These are phyloP conservation scores for Triadica sebifera DNA, from an alignment of 345 rosid species.

Conservation along the genomic window DNA sequence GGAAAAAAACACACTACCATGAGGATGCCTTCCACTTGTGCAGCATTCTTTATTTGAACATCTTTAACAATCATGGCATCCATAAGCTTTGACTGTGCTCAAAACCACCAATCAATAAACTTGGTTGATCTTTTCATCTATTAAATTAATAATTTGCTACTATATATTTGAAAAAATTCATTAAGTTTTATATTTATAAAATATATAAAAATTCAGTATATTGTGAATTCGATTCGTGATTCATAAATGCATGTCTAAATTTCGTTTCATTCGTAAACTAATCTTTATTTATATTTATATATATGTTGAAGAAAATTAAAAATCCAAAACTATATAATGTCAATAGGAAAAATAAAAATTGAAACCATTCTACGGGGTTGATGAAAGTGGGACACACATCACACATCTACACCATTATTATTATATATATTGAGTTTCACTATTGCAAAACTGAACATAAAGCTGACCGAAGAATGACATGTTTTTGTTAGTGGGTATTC, in stretches of 20 bases:
- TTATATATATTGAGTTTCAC: not conserved
- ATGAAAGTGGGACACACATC: not conserved
- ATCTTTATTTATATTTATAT: too few relatives aligned
- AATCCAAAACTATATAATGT: not conserved
- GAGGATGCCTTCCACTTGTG: constrained; percentile 7
- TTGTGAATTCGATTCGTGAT: too few relatives aligned
- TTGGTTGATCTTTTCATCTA: too few relatives aligned
- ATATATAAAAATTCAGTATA: too few relatives aligned
- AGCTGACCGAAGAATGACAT: not conserved
- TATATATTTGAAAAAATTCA: too few relatives aligned
- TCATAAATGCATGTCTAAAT: too few relatives aligned
- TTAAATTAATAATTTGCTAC: too few relatives aligned
- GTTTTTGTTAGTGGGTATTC: not conserved
- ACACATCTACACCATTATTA: not conserved
- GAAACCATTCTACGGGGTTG: constrained; percentile 1
- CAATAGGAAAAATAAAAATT: not conserved
- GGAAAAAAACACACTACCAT: not conserved
- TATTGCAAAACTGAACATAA: not conserved
- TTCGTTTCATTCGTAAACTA: too few relatives aligned
- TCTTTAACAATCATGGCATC: not conserved
- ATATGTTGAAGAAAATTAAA: too few relatives aligned
- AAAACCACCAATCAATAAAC: not conserved
- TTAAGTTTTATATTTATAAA: too few relatives aligned
- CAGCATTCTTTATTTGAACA: not conserved
- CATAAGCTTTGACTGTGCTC: constrained; percentile 13